Conservation (phyloP, 2,329 filamentous ascomycete genomes). For the Venturia aucupariae region DNA sequence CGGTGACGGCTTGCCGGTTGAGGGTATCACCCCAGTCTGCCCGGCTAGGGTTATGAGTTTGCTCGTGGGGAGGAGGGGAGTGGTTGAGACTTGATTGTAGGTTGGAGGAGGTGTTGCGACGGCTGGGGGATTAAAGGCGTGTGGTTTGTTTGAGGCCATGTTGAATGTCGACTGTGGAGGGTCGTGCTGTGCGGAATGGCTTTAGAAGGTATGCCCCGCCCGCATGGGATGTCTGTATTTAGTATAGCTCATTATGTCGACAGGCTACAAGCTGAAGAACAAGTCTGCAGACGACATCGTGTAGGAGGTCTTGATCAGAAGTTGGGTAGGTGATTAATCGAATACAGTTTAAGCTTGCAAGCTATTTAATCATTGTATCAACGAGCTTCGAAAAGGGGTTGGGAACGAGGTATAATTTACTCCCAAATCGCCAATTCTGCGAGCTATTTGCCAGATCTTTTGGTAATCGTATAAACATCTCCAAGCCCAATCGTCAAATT, state of each 20-base stretch:
- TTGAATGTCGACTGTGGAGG: not conserved
- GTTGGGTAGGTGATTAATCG: not conserved
- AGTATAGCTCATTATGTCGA: too few relatives aligned
- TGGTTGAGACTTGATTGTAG: conserved; percentile 25
- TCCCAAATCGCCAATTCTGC: not conserved
- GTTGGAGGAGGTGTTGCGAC: conserved; percentile 23
- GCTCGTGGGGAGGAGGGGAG: conserved; percentile 23
- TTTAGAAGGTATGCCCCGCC: too few relatives aligned
- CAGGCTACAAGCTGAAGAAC: too few relatives aligned
- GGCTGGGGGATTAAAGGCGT: conserved; percentile 23
- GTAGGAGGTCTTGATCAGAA: not conserved
- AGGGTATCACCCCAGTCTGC: conserved; percentile 19
- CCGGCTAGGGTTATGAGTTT: conserved; percentile 27
- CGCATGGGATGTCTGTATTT: too few relatives aligned
- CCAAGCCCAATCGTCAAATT: not conserved
- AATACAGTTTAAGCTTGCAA: not conserved
- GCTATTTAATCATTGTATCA: not conserved
- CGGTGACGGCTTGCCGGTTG: conserved; percentile 1
- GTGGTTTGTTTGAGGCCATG: conserved; percentile 20
- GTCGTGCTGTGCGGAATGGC: too few relatives aligned
- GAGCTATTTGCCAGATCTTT: not conserved
- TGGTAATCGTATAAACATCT: not conserved
- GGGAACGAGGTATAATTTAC: not conserved
- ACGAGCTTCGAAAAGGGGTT: not conserved
- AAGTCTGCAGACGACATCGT: not conserved